Conservation (phyloP, 805 yeast species). For the Vanderwaltozyma yarrowii region DNA sequence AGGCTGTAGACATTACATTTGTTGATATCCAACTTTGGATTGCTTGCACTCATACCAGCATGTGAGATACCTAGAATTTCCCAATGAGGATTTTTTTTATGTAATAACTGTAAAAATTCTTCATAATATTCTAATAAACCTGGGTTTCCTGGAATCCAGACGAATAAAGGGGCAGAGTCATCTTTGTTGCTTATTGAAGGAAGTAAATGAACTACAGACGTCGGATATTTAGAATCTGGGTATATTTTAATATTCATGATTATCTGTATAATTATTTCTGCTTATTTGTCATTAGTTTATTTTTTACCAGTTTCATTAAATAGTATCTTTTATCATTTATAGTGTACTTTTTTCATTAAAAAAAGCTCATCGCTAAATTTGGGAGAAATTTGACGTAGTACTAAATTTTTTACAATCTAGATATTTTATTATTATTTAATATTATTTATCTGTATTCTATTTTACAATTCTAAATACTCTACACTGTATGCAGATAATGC, state of each 20-base stretch:
- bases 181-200: not conserved
- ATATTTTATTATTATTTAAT: not conserved
- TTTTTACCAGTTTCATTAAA: no score
- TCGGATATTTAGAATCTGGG: conserved; percentile 8
- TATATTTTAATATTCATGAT: conserved; percentile 7
- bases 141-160: conserved; percentile 70
- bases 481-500: conserved; percentile 21
- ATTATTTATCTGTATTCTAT: not conserved
- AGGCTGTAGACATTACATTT: conserved; percentile 30
- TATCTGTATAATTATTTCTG: not conserved
- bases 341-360: no score
- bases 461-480: conserved; percentile 21
- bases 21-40: conserved; percentile 5
- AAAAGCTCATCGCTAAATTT: no score
- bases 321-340: no score
- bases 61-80: conserved; percentile 57
- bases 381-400: no score
- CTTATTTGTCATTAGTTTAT: no score
- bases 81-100: conserved; percentile 33
- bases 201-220: conserved; percentile 12
- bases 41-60: conserved; percentile 40
- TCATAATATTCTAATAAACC: conserved; percentile 59
- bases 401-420: no score
- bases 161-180: conserved; percentile 32
- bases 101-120: conserved; percentile 39